Evolutionary conservation across 192 early-diverging fungal genomes (phyloP), one percentile per base, ranked within the genome.

Genomic region (Podila verticillata): DNA sequence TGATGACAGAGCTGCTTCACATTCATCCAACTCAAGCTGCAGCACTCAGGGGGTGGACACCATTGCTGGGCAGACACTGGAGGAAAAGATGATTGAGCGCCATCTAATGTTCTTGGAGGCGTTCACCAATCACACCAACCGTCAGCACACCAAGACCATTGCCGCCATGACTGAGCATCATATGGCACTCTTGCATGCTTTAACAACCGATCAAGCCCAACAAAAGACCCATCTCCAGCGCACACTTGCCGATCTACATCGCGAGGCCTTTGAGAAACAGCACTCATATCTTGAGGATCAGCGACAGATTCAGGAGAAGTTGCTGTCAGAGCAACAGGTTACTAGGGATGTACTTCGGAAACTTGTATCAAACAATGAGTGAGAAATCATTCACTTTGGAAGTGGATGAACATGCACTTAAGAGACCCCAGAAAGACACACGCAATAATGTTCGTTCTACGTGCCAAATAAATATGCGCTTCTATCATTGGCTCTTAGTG

Each of bases 101-200:
- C 60, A 44, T 47, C 61, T 20, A 63, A 20, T n/a, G n/a, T n/a
- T n/a, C n/a, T 47, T 63, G 36, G 36, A 63, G 61, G 13, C 61
- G 10, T 47, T 63, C 36, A 63, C 36, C 36, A 10, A 22, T 12
- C 36, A 47, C 22, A 63, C 36, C 7, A 44, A n/a, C 7, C n/a
- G n/a, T n/a, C 28, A 34, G 20, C 28, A 10, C 59, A 61, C 59
- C 32, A 61, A 34, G 59, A 35, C 34, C 32, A 20, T 61, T 31
- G 59, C 17, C n/a, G 5, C 59, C 5, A 57, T 57, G 57, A 57
- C 22, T 13, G 57, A 57, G 57, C 22, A 57, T 26, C 24, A 57
- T 57, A 29, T 57, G 57, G 26, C 19, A 6, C 13, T 57, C 17
- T 7, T 57, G 57, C 57, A 57, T 0, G 24, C 57, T 13, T 24